These are phyloP conservation scores for Pseudocercospora vitis DNA, from an alignment of 2,329 filamentous ascomycete genomes.

Conservation along the genomic window DNA sequence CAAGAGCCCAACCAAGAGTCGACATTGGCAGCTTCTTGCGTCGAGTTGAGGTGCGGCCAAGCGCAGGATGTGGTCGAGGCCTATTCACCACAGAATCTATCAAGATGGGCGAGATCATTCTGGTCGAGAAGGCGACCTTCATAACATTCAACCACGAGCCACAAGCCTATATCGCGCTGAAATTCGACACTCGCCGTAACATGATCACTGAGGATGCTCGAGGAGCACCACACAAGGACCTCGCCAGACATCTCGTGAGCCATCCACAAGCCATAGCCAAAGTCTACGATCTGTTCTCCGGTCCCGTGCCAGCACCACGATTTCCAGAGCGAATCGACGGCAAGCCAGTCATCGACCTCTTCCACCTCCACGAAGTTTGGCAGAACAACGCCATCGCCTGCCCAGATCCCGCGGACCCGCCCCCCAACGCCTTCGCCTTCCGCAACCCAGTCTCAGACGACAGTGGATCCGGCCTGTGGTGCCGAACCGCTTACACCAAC, in stretches of 20 bases:
- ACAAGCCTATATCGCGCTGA: conserved; percentile 12
- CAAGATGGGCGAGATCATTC: conserved; percentile 44
- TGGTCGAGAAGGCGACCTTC: conserved; percentile 36
- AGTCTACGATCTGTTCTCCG: conserved; percentile 14
- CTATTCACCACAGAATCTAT: conserved; percentile 46
- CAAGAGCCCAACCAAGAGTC: conserved; percentile 5
- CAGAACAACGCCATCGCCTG: conserved; percentile 16
- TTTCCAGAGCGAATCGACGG: conserved; percentile 8
- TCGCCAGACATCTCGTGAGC: conserved; percentile 5
- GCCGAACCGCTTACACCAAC: conserved; percentile 13
- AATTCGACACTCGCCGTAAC: conserved; percentile 13
- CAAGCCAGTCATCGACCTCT: conserved; percentile 18
- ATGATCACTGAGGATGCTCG: conserved; percentile 18
- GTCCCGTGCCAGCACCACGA: neutral
- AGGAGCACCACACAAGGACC: conserved; percentile 17
- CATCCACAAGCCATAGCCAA: conserved; percentile 8
- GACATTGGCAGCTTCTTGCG: conserved; percentile 28
- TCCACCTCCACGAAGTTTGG: conserved; percentile 20
- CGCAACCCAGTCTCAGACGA: neutral
- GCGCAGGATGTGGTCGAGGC: conserved; percentile 42
- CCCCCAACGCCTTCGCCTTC: conserved; percentile 9
- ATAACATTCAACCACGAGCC: conserved; percentile 8
- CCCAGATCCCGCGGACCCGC: neutral
- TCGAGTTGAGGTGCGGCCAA: conserved; percentile 18
- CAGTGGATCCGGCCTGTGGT: conserved; percentile 15